Base-by-base conservation (phyloP, 352 stramenopile species). In the Globisporangium rhizosaccharum region DNA sequence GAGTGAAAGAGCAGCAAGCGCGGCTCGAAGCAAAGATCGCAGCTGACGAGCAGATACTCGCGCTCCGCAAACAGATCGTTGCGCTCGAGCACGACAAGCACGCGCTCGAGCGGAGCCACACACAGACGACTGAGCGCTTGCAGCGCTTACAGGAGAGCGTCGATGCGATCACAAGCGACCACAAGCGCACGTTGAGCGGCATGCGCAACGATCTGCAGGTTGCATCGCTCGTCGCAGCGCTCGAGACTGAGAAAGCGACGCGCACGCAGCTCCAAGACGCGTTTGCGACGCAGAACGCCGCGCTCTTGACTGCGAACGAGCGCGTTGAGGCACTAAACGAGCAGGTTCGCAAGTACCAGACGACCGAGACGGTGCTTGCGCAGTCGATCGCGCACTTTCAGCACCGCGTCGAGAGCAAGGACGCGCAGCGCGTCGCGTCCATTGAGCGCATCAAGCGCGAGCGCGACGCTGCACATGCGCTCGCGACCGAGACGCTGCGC, bases 301-400 rank as follows among this genome's bases (percentile, higher is more conserved):
- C 63, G 57, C 61, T 91, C 2, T 30, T 76, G 2, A 47, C 62
- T 0, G 70, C 79, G 6, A 66, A 82, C 39, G 66, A 76, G 39
- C 75, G 80, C 49, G 70, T 87, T 9, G 60, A 73, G 53, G 59
- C 63, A 41, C 61, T 90, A 12, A 51, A 68, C 15, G 37, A 39
- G 17, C 80, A 90, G 46, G 70, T 90, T 39, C 39, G 62, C 17
- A 75, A 81, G 44, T 88, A 90, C 62, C 80, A 90, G 56, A 88
- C 86, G 68, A 90, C 80, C 0, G 80, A 92, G 61, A 92, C 80
- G 0, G 80, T 85, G 46, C 57, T 92, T 47, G 79, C 74, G 9
- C 76, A 92, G 61, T 85, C 76, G 25, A 67, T 88, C 17, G 66
- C 79, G 6, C 80, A 92, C 53, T 74, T 90, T 51, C 80, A 89